These are phyloP conservation scores for Capsicum pubescens DNA, from an alignment of 257 asterid species.

Conservation along the genomic window DNA sequence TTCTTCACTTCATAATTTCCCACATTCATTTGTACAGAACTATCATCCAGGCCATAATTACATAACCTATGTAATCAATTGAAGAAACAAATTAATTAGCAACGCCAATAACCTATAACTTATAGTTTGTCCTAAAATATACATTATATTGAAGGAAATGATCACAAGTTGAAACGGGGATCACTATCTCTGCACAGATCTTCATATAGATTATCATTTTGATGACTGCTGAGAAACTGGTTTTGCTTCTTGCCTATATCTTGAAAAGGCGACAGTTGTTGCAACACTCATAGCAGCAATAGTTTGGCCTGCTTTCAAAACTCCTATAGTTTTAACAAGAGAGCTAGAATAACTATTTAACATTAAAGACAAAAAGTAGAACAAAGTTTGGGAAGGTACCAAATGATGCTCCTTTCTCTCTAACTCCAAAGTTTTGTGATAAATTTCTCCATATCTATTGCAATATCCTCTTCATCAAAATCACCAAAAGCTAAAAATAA, in stretches of 20 bases:
- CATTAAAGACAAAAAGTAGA: too few relatives aligned
- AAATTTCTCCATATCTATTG: too few relatives aligned
- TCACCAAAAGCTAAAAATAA: too few relatives aligned
- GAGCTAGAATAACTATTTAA: too few relatives aligned
- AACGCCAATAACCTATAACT: background rate
- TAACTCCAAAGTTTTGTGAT: too few relatives aligned
- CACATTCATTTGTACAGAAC: background rate
- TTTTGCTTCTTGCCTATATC: constrained; percentile 49
- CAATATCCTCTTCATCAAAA: too few relatives aligned
- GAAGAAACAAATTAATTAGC: background rate
- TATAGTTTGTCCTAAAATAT: background rate
- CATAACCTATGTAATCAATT: background rate
- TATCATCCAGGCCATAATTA: background rate
- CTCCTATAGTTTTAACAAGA: too few relatives aligned
- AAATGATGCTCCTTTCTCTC: too few relatives aligned
- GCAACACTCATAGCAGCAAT: too few relatives aligned
- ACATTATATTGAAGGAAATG: background rate
- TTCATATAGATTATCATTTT: constrained; percentile 38
- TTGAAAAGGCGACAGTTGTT: too few relatives aligned
- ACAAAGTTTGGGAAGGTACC: too few relatives aligned
- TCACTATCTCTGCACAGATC: background rate
- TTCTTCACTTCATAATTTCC: background rate
- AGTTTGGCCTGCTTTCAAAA: constrained; percentile 68
- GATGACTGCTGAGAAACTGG: constrained; percentile 47
- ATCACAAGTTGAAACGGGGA: background rate